Evolutionary conservation across 2,329 filamentous ascomycete genomes (phyloP).

Genomic region (Neopestalotiopsis sp.): DNA sequence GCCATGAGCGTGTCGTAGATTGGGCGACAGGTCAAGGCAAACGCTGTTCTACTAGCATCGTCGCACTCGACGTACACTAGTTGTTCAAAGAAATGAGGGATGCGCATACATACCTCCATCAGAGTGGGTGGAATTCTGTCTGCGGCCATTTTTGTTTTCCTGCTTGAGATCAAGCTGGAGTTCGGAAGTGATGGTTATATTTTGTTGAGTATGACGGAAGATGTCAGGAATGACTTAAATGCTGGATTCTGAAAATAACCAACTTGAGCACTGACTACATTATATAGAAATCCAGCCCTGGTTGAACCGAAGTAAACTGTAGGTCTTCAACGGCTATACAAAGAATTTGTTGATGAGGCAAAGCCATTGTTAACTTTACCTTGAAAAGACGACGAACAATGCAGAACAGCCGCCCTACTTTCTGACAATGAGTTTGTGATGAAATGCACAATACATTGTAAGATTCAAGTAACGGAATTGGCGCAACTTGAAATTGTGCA

Average conservation of each 20-base stretch:
- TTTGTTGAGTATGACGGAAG: not conserved
- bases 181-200: not conserved
- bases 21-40: not conserved
- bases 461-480: too few species aligned
- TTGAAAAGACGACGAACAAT: too few species aligned
- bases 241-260: not conserved
- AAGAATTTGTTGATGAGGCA: too few species aligned
- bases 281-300: not conserved
- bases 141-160: not conserved
- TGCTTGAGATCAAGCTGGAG: too few species aligned
- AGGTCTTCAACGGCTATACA: too few species aligned
- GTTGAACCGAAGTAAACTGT: not conserved
- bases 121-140: not conserved
- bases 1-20: not conserved
- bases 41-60: not conserved
- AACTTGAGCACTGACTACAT: not conserved
- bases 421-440: too few species aligned
- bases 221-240: not conserved
- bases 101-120: not conserved
- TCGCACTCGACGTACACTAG: not conserved
- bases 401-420: too few species aligned
- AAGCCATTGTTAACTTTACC: too few species aligned
- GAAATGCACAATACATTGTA: too few species aligned
- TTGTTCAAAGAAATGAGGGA: not conserved
- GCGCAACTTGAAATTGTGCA: too few species aligned